Evolutionary conservation across 2,329 filamentous ascomycete species (phyloP), one percentile per base, ranked within the genome.

Genomic region (Ceratocystis variospora): DNA sequence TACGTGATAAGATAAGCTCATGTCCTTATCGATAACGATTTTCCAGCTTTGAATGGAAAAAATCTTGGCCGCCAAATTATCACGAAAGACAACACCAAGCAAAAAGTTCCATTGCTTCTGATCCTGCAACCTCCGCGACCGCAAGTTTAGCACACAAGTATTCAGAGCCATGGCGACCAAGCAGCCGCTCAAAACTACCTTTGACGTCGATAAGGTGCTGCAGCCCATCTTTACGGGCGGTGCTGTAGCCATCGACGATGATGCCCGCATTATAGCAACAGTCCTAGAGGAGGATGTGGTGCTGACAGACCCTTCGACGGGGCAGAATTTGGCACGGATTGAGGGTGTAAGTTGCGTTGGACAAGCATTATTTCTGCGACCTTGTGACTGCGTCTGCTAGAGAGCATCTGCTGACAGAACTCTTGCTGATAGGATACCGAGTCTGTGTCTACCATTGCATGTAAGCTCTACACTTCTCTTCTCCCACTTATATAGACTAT

Each of bases 171-270:
- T 87, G 85, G 82, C 85, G 66, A 82, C 77, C 68, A 85, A 84
- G 75, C 77, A 83, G 68, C 79, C 83, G 19, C 79, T 83, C 71
- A 95, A 91, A 80, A 96, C 91, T 67, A 96, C 93, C 2, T 99
- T 96, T 75, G 89, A 95, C 73, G 84, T 88, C 67, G 83, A 83
- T 70, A 85, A 88, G 72, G 89, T 90, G 61, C 88, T 99, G 66
- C 89, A 91, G 71, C 94, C 94, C 22, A 93, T 97, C 62, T 96
- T 94, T 74, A 96, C 93, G 1, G 94, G 94, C 65, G 94, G 94
- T 55, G 87, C 89, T 70, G 86, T 96, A 68, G 86, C 90, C 37
- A 82, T 97, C 68, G 90, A 93, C 79, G 83, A 86, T 74, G 84
- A 85, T 76, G 91, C 91, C 63, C 84, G 84, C 71, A 84, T 97